Base-by-base conservation (phyloP, 1,284 basidiomycete genomes). In the Gomphus bonarii region DNA sequence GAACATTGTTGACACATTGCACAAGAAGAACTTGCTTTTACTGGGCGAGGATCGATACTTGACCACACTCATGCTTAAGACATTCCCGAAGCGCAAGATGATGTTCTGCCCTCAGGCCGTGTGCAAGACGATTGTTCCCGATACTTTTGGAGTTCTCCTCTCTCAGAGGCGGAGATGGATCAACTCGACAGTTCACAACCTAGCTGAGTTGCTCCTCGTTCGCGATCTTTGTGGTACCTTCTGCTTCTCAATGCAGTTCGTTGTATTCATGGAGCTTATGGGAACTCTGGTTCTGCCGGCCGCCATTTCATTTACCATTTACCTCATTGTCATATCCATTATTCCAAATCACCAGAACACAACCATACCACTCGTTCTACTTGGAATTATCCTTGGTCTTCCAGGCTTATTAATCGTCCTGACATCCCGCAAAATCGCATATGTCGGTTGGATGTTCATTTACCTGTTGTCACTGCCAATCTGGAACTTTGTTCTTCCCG, bases 21-120 rank as follows among this genome's bases (percentile, higher is more conserved):
- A 99, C 81, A 97, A 98, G 84, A 99, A 99, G 83, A 99, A 99
- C 69, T 72, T 99, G 59, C 77, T 99, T 12, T 80, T 99, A 3
- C 85, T 99, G 48, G 97, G 97, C 72, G 95, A 99, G 75, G 95
- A 99, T 87, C 91, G 95, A 57, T 99, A 97, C 73, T 78, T 99
- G 43, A 95, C 92, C 4, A 97, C 94, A 1, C 81, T 97, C 54
- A 84, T 97, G 81, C 79, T 98, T 63, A 95, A 97, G 77, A 98
- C 95, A 0, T 99, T 99, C 85, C 97, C 97, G 50, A 93, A 93
- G 71, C 88, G 95, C 68, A 98, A 98, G 77, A 99, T 98, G 81
- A 83, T 97, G 67, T 99, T 99, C 79, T 95, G 92, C 68, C 97
- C 97, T 2, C 91, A 97, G 70, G 97, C 95, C 0, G 91, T 97